Evolutionary conservation across 805 yeast species (phyloP), one percentile per base, ranked within the genome.

Genomic region (Ogataea ramenticola): DNA sequence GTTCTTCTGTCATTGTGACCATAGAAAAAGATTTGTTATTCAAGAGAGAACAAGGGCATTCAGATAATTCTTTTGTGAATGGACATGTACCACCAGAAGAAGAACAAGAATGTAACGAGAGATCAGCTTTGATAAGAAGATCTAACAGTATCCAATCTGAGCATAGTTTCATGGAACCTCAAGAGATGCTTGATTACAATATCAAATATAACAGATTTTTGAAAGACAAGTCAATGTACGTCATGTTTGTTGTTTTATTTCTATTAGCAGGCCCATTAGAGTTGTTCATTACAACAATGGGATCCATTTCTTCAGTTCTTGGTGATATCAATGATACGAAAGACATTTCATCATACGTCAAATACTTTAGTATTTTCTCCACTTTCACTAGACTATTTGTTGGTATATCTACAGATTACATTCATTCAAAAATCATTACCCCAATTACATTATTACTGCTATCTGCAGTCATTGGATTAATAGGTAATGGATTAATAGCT

Each of bases 251-350:
- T 3, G 74, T 88, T 11, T 71, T 89, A 43, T 68, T 89, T 24
- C 62, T 87, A 39, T 72, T 81, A 30, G 64, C 86, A 24, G 98
- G 98, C 0, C 91, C 96, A 0, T 66, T 86, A 45, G 98, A 90
- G 55, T 79, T 87, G 71, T 88, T 77, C 60, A 78, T 86, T 49
- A 85, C 88, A 44, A 86, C 89, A 57, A 73, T 90, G 72, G 93
- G 91, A 1, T 47, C 89, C 8, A 66, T 90, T 12, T 65, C 82
- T n/a, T 62, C 65, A 35, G 61, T 75, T 32, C 59, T 69, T 4
- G 62, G 65, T 3, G 26, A 27, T n/a, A 5, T 24, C 0, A 21
- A 29, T 12, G 17, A 42, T 2, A 39, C 46, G 12, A 20, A 19
- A 10, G 52, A 50, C 12, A 61, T 70, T 33, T 65, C 73, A 17